Evolutionary conservation across 768 basidiomycete species (phyloP).

Genomic region (Tricholoma hemisulphureum): DNA sequence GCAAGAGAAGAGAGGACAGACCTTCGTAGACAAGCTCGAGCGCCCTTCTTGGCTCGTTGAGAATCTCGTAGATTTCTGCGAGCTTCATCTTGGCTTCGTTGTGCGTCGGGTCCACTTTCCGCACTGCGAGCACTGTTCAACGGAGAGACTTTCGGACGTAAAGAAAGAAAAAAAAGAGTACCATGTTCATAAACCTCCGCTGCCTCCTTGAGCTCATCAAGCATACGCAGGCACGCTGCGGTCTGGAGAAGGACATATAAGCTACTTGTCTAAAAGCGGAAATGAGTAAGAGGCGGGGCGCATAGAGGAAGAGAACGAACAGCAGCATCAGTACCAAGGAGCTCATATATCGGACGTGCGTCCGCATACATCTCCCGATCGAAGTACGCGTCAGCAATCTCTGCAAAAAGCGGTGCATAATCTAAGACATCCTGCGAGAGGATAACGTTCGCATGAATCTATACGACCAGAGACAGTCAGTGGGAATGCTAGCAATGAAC

Average conservation of each 20-base stretch:
- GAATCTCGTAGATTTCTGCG: slow-evolving; percentile 85
- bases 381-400: slow-evolving; percentile 85
- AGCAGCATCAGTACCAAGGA: slow-evolving; percentile 69
- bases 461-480: background rate
- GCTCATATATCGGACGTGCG: slow-evolving; percentile 78
- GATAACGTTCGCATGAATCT: slow-evolving; percentile 80
- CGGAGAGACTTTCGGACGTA: background rate
- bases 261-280: slow-evolving; percentile 59
- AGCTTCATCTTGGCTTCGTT: slow-evolving; percentile 87
- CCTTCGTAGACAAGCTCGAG: slow-evolving; percentile 84
- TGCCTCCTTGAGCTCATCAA: slow-evolving; percentile 73
- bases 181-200: slow-evolving; percentile 83
- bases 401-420: slow-evolving; percentile 74
- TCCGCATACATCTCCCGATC: slow-evolving; percentile 73
- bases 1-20: slow-evolving; percentile 25
- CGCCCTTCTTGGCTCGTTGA: slow-evolving; percentile 77
- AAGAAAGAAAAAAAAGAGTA: slow-evolving; percentile 28
- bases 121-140: slow-evolving; percentile 45
- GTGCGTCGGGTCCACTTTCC: slow-evolving; percentile 68
- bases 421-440: slow-evolving; percentile 70
- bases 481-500: background rate
- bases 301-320: slow-evolving; percentile 45
- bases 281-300: background rate
- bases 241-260: slow-evolving; percentile 72
- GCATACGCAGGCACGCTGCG: slow-evolving; percentile 76